phyloP scores from a whole-genome alignment of 2,329 filamentous ascomycete genomes.

The Microthyrium microscopicum region DNA sequence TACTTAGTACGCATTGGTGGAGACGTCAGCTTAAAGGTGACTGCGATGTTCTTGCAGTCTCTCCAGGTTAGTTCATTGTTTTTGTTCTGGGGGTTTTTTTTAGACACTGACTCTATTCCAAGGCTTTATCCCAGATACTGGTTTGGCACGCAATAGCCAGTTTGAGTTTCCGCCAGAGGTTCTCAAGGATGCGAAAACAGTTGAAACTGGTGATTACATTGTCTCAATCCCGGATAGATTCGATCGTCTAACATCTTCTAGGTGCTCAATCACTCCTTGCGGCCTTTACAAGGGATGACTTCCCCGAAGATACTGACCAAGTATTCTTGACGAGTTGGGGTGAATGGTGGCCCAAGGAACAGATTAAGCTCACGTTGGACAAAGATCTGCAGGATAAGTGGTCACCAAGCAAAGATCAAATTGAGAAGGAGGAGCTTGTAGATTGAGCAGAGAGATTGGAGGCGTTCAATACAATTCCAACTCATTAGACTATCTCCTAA shows the following conservation, averaged over 20 bases:
- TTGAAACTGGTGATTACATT: not conserved
- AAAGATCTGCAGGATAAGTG: slow-evolving; percentile 2
- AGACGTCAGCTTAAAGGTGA: slow-evolving; percentile 31
- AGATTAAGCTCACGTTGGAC: not conserved
- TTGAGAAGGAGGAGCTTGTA: slow-evolving; percentile 5
- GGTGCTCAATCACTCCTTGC: slow-evolving; percentile 3
- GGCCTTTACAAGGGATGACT: slow-evolving; percentile 2
- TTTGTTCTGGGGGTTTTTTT: no score
- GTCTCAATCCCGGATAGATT: no score
- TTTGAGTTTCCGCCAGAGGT: no score
- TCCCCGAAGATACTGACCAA: not conserved
- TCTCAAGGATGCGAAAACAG: slow-evolving; percentile 3
- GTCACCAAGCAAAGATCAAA: not conserved
- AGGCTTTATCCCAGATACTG: no score
- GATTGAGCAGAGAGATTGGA: no score
- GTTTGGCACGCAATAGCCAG: no score
- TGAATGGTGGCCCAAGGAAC: slow-evolving; percentile 5
- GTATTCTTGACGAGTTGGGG: slow-evolving; percentile 6
- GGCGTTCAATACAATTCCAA: no score
- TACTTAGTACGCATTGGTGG: slow-evolving; percentile 40
- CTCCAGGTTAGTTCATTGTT: slow-evolving; percentile 30
- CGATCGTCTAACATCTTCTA: no score
- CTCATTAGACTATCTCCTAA: no score
- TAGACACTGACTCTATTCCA: no score
- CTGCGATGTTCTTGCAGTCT: slow-evolving; percentile 34